These are phyloP conservation scores for Colletotrichum sp. DNA, from an alignment of 2,329 filamentous ascomycete genomes.

Conservation along the genomic window DNA sequence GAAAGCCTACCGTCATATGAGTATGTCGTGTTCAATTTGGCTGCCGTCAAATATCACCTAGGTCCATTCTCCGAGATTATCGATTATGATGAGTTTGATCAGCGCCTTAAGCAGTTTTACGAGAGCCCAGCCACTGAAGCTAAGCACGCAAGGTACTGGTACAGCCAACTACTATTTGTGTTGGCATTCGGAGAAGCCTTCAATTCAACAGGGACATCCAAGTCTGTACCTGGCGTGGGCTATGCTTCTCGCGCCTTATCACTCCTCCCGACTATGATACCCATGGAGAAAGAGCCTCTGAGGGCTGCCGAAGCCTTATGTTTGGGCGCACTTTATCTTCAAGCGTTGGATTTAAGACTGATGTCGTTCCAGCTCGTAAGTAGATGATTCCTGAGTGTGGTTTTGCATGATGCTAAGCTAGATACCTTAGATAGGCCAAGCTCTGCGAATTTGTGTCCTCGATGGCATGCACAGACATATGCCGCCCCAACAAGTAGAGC, in stretches of 20 bases:
- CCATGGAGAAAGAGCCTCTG: background rate
- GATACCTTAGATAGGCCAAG: background rate
- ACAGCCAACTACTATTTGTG: background rate
- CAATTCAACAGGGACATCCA: background rate
- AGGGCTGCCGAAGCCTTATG: background rate
- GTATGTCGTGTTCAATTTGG: background rate
- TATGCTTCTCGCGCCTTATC: background rate
- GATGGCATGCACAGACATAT: background rate
- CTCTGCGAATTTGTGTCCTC: background rate
- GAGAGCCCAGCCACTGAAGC: background rate
- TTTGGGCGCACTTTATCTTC: background rate
- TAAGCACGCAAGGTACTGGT: background rate
- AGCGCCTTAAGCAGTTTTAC: background rate
- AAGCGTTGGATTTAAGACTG: background rate
- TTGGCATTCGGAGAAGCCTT: background rate
- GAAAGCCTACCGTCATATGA: background rate
- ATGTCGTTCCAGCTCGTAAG: background rate
- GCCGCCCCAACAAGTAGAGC: background rate
- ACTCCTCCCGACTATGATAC: background rate
- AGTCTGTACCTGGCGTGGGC: background rate
- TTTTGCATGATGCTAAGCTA: background rate
- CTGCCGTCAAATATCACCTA: background rate
- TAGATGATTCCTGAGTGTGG: background rate
- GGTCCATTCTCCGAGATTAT: background rate
- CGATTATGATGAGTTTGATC: background rate